phyloP scores from a whole-genome alignment of 441 rosid genomes.

The Daphne laureola region DNA sequence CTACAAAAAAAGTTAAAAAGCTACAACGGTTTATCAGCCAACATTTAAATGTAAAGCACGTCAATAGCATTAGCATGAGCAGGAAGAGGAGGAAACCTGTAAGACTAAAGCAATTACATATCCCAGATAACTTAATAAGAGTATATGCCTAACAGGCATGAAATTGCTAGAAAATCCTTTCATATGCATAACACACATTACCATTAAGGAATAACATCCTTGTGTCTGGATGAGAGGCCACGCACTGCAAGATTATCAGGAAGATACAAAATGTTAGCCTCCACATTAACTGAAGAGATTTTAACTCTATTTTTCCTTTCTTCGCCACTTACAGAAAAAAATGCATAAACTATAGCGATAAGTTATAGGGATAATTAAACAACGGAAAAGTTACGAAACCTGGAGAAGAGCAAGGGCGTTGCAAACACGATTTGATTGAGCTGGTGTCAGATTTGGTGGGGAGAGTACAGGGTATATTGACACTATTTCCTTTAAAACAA shows the following conservation, averaged over 20 bases:
- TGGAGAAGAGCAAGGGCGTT: slow-evolving; percentile 99
- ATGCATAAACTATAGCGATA: slow-evolving; percentile 7
- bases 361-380: not conserved
- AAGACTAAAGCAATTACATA: too few relatives aligned
- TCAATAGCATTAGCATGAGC: too few relatives aligned
- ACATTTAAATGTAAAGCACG: too few relatives aligned
- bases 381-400: slow-evolving; percentile 28
- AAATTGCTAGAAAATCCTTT: not conserved
- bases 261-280: slow-evolving; percentile 14
- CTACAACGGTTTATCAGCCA: too few relatives aligned
- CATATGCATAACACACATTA: slow-evolving; percentile 17
- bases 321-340: not conserved
- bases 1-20: too few relatives aligned
- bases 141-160: too few relatives aligned
- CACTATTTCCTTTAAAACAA: slow-evolving; percentile 66
- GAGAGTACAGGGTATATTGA: slow-evolving; percentile 87
- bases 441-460: slow-evolving; percentile 83
- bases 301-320: not conserved
- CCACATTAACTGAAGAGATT: slow-evolving; percentile 9
- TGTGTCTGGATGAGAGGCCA: slow-evolving; percentile 96
- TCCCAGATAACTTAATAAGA: too few relatives aligned
- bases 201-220: slow-evolving; percentile 97
- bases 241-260: slow-evolving; percentile 55
- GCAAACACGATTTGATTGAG: slow-evolving; percentile 96
- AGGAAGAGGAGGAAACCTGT: too few relatives aligned